Percentiles rank a stretch among this genome's conserved stretches.
These are phyloP conservation scores for Aureobasidium sp. DNA, from an alignment of 2,329 filamentous ascomycete genomes.

Conservation along the genomic window DNA sequence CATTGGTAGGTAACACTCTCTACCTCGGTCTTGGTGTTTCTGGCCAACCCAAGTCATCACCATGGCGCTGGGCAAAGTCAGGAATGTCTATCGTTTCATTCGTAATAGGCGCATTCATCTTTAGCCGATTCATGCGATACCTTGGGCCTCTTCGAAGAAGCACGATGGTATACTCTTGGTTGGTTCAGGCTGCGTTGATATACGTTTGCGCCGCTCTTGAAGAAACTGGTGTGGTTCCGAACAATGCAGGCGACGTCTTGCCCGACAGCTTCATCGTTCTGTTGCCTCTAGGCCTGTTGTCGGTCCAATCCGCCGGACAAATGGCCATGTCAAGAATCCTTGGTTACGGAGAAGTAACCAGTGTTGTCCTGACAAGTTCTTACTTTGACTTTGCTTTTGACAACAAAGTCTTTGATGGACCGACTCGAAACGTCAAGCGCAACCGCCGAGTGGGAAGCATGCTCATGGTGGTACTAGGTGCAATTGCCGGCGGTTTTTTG, in stretches of 20 bases:
- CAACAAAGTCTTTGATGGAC: constrained; percentile 37
- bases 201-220: constrained; percentile 35
- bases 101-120: constrained; percentile 63
- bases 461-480: constrained; percentile 45
- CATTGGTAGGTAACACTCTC: constrained; percentile 55
- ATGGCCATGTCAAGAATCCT: constrained; percentile 66
- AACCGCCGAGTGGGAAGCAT: constrained; percentile 46
- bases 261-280: constrained; percentile 44
- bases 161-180: constrained; percentile 48
- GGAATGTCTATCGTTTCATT: constrained; percentile 62
- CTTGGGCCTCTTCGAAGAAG: constrained; percentile 55
- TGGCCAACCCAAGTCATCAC: constrained; percentile 40
- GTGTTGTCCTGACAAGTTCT: constrained; percentile 71
- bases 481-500: constrained; percentile 47
- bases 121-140: constrained; percentile 58
- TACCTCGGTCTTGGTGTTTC: constrained; percentile 69
- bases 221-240: constrained; percentile 29
- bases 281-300: constrained; percentile 59
- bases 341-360: constrained; percentile 62
- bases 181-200: constrained; percentile 33
- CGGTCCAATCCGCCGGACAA: constrained; percentile 71
- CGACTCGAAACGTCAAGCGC: constrained; percentile 42
- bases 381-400: constrained; percentile 76
- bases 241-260: constrained; percentile 31
- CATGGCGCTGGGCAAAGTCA: constrained; percentile 62